Evolutionary conservation across 31 red algal genomes (phyloP).

Genomic region (Odonthalia washingtoniensis): DNA sequence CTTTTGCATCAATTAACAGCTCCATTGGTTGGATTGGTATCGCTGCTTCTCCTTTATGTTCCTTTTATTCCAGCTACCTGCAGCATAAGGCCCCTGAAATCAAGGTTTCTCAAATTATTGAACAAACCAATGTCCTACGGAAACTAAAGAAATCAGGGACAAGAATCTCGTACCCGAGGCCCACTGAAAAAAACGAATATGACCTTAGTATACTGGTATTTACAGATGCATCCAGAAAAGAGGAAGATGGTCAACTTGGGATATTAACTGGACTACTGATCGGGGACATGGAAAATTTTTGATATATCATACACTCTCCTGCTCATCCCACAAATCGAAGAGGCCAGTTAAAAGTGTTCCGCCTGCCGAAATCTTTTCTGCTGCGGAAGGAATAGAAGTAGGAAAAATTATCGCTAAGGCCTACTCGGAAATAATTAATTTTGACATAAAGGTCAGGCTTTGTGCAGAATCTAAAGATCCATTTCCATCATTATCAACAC

Average conservation of each 20-base stretch:
- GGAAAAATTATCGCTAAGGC: background rate
- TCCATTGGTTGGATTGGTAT: constrained; percentile 11
- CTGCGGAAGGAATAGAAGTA: constrained; percentile 20
- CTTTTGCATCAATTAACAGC: constrained; percentile 25
- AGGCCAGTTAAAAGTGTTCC: constrained; percentile 6
- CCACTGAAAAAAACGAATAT: background rate
- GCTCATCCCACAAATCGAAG: constrained; percentile 11
- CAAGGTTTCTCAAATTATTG: background rate
- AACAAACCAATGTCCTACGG: background rate
- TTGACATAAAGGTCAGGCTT: background rate
- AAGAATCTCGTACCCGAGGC: background rate
- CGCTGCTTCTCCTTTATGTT: constrained; percentile 2
- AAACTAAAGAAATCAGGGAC: background rate
- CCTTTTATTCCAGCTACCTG: constrained; percentile 30
- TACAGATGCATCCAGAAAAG: background rate
- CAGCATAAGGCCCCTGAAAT: background rate
- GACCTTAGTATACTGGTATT: background rate
- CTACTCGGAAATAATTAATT: background rate
- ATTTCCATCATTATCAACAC: no score
- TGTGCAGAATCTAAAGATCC: constrained; percentile 14
- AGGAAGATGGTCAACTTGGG: constrained; percentile 21
- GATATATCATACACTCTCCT: background rate
- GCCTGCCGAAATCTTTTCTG: constrained; percentile 30
- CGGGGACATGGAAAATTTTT: background rate
- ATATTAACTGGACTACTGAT: background rate